Conservation (phyloP, 352 stramenopile species). For the Phytophthora lateralis region DNA sequence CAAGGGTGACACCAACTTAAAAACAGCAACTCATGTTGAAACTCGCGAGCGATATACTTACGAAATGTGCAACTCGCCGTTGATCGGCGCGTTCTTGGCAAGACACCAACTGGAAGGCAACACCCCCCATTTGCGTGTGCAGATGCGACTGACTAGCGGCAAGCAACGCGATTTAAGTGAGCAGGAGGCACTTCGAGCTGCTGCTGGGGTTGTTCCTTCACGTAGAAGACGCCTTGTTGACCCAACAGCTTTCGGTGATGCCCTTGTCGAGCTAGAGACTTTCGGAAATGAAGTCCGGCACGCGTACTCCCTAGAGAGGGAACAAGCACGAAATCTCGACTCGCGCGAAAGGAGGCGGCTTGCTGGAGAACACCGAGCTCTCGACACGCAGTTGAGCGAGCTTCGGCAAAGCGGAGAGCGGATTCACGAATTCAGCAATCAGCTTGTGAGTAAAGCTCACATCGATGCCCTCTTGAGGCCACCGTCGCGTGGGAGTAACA, state of each 20-base stretch:
- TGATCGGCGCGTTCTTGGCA: constrained; percentile 62
- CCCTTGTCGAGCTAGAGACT: constrained; percentile 57
- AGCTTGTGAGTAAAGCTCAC: constrained; percentile 61
- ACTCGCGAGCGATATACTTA: constrained; percentile 60
- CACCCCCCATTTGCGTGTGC: constrained; percentile 47
- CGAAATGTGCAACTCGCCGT: constrained; percentile 69
- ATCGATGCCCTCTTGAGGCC: constrained; percentile 40
- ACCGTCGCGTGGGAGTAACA: neutral
- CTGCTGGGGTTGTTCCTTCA: constrained; percentile 33
- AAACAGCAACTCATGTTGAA: constrained; percentile 35
- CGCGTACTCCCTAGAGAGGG: constrained; percentile 49
- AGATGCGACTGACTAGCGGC: constrained; percentile 62
- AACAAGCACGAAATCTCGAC: constrained; percentile 41
- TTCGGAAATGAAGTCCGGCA: constrained; percentile 59
- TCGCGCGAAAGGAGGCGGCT: constrained; percentile 38
- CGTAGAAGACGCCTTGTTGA: constrained; percentile 54
- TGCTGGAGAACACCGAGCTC: constrained; percentile 36
- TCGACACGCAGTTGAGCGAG: constrained; percentile 49
- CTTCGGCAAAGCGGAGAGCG: constrained; percentile 40
- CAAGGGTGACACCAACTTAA: neutral
- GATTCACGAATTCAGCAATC: constrained; percentile 71
- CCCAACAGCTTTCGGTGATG: constrained; percentile 51
- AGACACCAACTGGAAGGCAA: constrained; percentile 60
- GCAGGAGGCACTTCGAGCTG: constrained; percentile 54
- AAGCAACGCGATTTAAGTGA: constrained; percentile 49